These are phyloP conservation scores for Nephelium lappaceum DNA, from an alignment of 345 rosid species.

Conservation along the genomic window DNA sequence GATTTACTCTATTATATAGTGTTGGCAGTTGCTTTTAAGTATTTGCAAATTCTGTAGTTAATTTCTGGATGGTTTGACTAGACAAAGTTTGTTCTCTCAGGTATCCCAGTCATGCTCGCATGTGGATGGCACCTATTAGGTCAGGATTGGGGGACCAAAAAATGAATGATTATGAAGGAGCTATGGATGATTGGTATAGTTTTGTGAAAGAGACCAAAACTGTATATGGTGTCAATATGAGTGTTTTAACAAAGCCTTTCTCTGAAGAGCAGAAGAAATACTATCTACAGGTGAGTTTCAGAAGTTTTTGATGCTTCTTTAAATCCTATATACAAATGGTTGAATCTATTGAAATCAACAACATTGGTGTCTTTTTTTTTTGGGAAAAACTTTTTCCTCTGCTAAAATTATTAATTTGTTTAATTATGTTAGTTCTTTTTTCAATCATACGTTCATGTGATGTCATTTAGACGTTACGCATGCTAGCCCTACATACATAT, in stretches of 20 bases:
- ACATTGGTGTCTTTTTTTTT: background rate
- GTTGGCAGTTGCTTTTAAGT: background rate
- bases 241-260: slow-evolving; percentile 64
- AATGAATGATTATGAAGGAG: slow-evolving; percentile 61
- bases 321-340: background rate
- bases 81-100: slow-evolving; percentile 41
- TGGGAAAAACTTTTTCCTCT: background rate
- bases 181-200: slow-evolving; percentile 86
- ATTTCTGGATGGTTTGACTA: slow-evolving; percentile 4
- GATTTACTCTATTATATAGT: background rate
- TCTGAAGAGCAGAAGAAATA: slow-evolving; percentile 85
- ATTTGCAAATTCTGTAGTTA: background rate
- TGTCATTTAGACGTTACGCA: background rate
- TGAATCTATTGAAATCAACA: slow-evolving; percentile 9
- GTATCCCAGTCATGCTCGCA: slow-evolving; percentile 99
- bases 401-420: background rate
- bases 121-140: slow-evolving; percentile 94
- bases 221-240: slow-evolving; percentile 87
- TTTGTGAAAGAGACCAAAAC: slow-evolving; percentile 66
- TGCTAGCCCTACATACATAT: background rate
- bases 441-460: background rate
- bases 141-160: slow-evolving; percentile 69
- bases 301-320: slow-evolving; percentile 8
- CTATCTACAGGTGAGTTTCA: slow-evolving; percentile 67
- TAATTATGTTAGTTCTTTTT: background rate